phyloP scores from a whole-genome alignment of 202 grass and related monocot genomes.

The Carex arenaria region DNA sequence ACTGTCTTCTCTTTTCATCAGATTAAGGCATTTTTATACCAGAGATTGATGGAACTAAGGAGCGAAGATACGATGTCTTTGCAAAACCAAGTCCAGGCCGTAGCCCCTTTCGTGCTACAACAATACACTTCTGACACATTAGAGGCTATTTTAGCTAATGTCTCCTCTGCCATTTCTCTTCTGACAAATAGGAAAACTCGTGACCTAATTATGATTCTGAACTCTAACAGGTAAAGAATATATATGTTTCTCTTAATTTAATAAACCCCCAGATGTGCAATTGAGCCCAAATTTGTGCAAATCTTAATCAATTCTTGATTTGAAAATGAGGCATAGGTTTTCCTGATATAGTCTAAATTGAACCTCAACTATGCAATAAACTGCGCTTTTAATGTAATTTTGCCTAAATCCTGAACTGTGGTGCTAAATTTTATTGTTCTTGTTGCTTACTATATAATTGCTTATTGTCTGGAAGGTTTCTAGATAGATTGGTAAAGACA shows the following conservation, averaged over 20 bases:
- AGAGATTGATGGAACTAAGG: slow-evolving; percentile 57
- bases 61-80: slow-evolving; percentile 75
- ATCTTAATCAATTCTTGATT: neutral
- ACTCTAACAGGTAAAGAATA: slow-evolving; percentile 69
- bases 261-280: neutral
- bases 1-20: slow-evolving; percentile 17
- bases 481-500: slow-evolving; percentile 70
- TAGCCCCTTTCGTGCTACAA: slow-evolving; percentile 84
- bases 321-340: neutral
- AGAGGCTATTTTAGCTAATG: slow-evolving; percentile 51
- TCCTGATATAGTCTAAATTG: neutral
- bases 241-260: neutral
- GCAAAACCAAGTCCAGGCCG: slow-evolving; percentile 97
- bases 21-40: slow-evolving; percentile 87
- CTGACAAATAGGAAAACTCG: slow-evolving; percentile 91
- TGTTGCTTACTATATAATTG: neutral
- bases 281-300: neutral
- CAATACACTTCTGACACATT: slow-evolving; percentile 72
- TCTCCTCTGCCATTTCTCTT: slow-evolving; percentile 67
- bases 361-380: neutral
- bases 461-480: slow-evolving; percentile 46
- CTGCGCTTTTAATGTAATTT: neutral
- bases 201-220: slow-evolving; percentile 97
- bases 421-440: neutral
- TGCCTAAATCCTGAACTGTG: neutral